Base-by-base conservation (phyloP, 2,329 filamentous ascomycete species). In the Fusarium sororula region DNA sequence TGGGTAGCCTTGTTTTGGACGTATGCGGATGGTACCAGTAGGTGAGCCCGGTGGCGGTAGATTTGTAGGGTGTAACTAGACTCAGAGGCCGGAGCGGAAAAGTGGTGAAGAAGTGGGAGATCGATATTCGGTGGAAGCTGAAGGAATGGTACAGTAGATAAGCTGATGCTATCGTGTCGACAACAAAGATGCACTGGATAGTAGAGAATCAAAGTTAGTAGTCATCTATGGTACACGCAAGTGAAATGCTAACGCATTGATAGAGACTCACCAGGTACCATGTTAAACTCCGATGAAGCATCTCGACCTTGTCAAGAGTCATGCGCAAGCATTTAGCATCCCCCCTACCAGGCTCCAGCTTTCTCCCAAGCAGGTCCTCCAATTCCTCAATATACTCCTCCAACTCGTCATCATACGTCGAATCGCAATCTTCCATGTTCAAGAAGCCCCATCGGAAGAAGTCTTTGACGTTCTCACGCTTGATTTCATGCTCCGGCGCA, bases 1-100 rank as follows among this genome's bases (percentile, higher is more conserved):
- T 79, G 0, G 90, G 90, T 6, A 89, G 83, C 47, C 85, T 84
- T 2, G 84, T 87, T 63, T 85, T 87, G 5, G 90, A 90, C 2
- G 85, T 90, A 72, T 92, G 90, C 15, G 87, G 87, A 32, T 87
- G 86, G 73, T 90, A 84, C 89, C 89, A 92, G 81, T 92, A 92
- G 42, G 86, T 86, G 6, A 90, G 79, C 20, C 84, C 80, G 48
- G 84, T 81, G 1, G 84, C 85, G 13, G 85, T 83, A 5, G 88
- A 90, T 8, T 74, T 74, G 17, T 84, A 79, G n/a, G 79, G 80
- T 1, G 85, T 83, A 44, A 88, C 76, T 26, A 90, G 74, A 39
- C 83, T 84, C 45, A 86, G 81, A 11, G 85, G 84, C n/a, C 89
- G 85, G 28, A 87, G 83, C 9, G 90, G 90, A 73, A 91, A 90